A percentile compares a stretch with the other conserved stretches of the same genome.
Evolutionary conservation across 345 rosid species (phyloP).

Genomic region (Lumnitzera littorea): DNA sequence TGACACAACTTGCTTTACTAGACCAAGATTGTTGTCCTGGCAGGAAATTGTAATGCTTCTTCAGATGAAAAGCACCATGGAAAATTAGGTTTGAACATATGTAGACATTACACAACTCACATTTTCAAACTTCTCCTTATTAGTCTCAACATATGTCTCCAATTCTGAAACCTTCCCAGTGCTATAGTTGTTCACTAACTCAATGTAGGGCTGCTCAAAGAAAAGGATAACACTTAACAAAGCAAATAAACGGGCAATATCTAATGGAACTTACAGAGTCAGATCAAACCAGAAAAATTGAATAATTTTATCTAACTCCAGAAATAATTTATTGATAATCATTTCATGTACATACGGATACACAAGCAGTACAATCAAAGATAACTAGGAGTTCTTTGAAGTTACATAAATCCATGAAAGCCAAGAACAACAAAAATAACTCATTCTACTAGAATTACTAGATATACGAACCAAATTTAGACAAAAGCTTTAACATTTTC

Average conservation of each 20-base stretch:
- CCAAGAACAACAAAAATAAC: no score
- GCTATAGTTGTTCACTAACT: slow-evolving; percentile 56
- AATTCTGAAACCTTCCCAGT: slow-evolving; percentile 58
- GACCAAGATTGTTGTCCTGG: slow-evolving; percentile 93
- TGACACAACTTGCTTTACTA: slow-evolving; percentile 85
- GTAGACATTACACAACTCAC: slow-evolving; percentile 31
- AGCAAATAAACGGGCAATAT: slow-evolving; percentile 3
- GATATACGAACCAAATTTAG: no score
- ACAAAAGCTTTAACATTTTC: no score
- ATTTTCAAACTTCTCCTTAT: slow-evolving; percentile 50
- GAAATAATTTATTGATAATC: no score
- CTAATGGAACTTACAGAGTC: no score
- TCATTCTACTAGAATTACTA: no score
- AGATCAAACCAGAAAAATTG: no score
- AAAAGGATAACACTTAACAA: slow-evolving; percentile 1
- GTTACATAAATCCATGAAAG: no score
- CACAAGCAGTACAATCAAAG: no score
- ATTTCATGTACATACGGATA: no score
- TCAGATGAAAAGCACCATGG: slow-evolving; percentile 13
- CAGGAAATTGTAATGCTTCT: slow-evolving; percentile 12
- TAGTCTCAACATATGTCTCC: slow-evolving; percentile 42
- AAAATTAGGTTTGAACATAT: neutral
- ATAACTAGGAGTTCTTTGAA: no score
- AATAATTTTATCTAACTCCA: no score
- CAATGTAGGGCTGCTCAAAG: slow-evolving; percentile 56